Percentiles rank a stretch among this genome's conserved stretches.
These are phyloP conservation scores for Magnaporthiopsis incrustans DNA, from an alignment of 2,329 filamentous ascomycete species.

Conservation along the genomic window DNA sequence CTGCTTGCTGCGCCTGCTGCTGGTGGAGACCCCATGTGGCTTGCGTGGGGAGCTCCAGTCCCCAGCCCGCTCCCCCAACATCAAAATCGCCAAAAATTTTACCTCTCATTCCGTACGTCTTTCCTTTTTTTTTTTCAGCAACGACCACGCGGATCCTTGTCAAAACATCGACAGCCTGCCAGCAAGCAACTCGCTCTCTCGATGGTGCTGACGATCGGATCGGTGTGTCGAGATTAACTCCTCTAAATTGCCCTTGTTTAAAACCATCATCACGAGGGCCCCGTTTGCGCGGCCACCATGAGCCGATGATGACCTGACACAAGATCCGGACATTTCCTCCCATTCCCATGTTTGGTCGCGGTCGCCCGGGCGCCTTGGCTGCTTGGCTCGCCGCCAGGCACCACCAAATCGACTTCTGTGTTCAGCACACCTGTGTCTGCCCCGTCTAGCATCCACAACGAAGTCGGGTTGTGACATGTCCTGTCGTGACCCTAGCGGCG, in stretches of 20 bases:
- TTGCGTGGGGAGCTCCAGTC: neutral
- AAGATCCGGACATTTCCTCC: constrained; percentile 44
- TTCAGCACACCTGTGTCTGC: neutral
- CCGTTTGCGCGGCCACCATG: constrained; percentile 54
- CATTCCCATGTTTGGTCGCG: neutral
- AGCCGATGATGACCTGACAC: constrained; percentile 62
- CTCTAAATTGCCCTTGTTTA: constrained; percentile 46
- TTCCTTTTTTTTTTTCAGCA: constrained; percentile 14
- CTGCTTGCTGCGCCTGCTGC: neutral
- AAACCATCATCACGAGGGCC: constrained; percentile 65
- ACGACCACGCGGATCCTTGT: constrained; percentile 23
- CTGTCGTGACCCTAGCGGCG: no score
- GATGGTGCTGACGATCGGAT: constrained; percentile 43
- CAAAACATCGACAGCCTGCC: constrained; percentile 28
- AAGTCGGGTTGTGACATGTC: neutral
- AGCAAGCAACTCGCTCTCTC: constrained; percentile 15
- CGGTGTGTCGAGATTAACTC: constrained; percentile 49
- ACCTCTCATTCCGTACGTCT: neutral
- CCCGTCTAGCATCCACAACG: neutral
- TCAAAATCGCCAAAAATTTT: neutral
- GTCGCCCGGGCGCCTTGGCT: neutral
- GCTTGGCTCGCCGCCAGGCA: no score
- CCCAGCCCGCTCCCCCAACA: neutral
- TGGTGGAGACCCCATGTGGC: neutral
- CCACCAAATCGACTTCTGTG: neutral